phyloP scores from a whole-genome alignment of 2,329 filamentous ascomycete genomes.

The Dactylellina sp. region DNA sequence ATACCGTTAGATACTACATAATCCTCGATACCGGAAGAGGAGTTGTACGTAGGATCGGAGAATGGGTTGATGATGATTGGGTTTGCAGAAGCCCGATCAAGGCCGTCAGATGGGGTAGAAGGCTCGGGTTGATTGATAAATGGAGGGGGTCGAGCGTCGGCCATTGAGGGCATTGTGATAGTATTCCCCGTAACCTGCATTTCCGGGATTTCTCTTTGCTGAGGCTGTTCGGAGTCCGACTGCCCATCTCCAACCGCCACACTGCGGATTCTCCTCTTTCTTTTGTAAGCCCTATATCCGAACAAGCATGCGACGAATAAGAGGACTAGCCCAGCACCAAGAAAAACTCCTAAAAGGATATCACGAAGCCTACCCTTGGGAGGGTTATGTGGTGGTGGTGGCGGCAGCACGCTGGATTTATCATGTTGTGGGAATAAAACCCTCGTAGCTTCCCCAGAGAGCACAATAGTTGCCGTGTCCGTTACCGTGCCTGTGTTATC shows the following conservation, averaged over 20 bases:
- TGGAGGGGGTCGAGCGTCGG: conserved; percentile 21
- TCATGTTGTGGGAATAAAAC: conserved; percentile 52
- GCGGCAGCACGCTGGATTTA: conserved; percentile 18
- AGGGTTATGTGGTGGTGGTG: conserved; percentile 15
- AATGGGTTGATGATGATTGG: conserved; percentile 55
- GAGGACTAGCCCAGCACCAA: conserved; percentile 45
- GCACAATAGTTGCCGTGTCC: conserved; percentile 44
- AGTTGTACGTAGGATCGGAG: conserved; percentile 53
- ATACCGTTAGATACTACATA: conserved; percentile 45
- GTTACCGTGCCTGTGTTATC: conserved; percentile 44
- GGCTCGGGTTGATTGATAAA: conserved; percentile 14
- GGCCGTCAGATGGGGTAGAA: neutral
- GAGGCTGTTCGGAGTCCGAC: conserved; percentile 35
- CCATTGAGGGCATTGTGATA: conserved; percentile 50
- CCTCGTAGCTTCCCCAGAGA: conserved; percentile 45
- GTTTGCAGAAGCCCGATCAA: neutral
- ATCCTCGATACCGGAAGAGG: conserved; percentile 50
- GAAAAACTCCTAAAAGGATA: conserved; percentile 44
- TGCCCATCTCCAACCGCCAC: neutral
- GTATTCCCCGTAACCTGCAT: conserved; percentile 41
- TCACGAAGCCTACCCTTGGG: conserved; percentile 29
- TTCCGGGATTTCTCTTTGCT: conserved; percentile 21
- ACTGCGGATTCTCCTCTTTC: conserved; percentile 31
- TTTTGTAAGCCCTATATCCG: conserved; percentile 39
- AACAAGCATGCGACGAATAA: conserved; percentile 43